Evolutionary conservation across 371 early-diverging fungal genomes (phyloP), one percentile per base, ranked within the genome.

Genomic region (Apophysomyces ossiformis): DNA sequence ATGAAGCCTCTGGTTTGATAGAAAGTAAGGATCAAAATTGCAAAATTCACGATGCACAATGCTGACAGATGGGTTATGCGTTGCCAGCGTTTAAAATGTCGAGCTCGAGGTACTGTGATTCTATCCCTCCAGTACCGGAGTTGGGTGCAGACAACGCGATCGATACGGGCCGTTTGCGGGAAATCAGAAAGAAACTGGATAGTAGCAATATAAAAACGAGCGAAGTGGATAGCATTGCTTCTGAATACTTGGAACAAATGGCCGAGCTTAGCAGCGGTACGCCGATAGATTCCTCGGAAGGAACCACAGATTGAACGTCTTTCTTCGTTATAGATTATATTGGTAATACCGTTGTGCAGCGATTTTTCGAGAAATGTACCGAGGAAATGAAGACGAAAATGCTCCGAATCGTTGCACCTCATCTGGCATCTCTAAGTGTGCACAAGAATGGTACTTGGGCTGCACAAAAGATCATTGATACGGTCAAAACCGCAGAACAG

Each of bases 361-460:
- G 89, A 38, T 70, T 96, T 5, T 86, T 93, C 67, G 95, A 94
- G 68, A 87, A 88, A 37, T 82, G 88, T 60, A 58, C 58, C 43
- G 87, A 90, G 39, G 78, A 77, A 12, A 87, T 89, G 67, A 82
- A 81, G 61, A 76, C 84, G 8, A 69, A 57, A 37, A 83, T 90
- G 80, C 66, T 85, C 12, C 69, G 71, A 37, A 72, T 70, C 16
- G 83, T 95, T 60, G 87, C 87, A 0, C 90, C 91, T 37, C 85
- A 93, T 71, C 80, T 95, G 68, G 91, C 95, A 7, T 76, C 93
- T 2, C 88, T 95, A 37, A 92, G 95, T 58, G 80, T 93, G 43
- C 96, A 95, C 50, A 96, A 96, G 78, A 94, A 96, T 69, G 96
- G 96, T 37, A 96, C 96, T 2, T 96, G 96, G 96, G 95, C 92